phyloP scores from a whole-genome alignment of 1,284 basidiomycete species.

The Tylopilus orsonianus region DNA sequence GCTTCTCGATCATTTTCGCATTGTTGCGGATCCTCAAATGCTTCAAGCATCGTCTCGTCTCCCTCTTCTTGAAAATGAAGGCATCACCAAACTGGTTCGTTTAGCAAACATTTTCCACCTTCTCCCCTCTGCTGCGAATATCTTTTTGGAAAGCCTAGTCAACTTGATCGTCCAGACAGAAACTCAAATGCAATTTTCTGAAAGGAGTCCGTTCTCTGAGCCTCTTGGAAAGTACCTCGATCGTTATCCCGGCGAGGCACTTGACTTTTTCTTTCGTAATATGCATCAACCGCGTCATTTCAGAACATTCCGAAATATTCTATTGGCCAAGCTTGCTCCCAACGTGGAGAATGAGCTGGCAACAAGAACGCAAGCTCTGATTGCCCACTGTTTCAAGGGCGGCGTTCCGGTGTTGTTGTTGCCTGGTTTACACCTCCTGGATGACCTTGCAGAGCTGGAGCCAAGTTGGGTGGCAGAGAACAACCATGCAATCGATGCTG shows the following conservation, averaged over 20 bases:
- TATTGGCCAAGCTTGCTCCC: conserved; percentile 77
- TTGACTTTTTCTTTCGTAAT: conserved; percentile 83
- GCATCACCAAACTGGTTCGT: conserved; percentile 90
- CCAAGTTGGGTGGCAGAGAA: conserved; percentile 76
- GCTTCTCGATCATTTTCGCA: conserved; percentile 92
- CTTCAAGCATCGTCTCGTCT: conserved; percentile 77
- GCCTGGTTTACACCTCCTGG: conserved; percentile 74
- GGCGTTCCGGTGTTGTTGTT: conserved; percentile 55
- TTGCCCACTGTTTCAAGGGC: conserved; percentile 57
- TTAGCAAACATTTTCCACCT: conserved; percentile 98
- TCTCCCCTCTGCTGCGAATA: conserved; percentile 88
- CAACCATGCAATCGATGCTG: conserved; percentile 61
- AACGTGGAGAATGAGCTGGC: conserved; percentile 75
- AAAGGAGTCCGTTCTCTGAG: conserved; percentile 90
- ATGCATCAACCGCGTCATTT: conserved; percentile 75
- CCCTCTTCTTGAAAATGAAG: conserved; percentile 85
- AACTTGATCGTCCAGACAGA: conserved; percentile 94
- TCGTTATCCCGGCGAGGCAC: conserved; percentile 84
- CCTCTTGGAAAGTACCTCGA: conserved; percentile 91
- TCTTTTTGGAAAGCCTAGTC: conserved; percentile 87
- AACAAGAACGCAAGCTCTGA: conserved; percentile 62
- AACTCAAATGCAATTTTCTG: conserved; percentile 86
- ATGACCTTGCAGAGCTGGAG: conserved; percentile 70
- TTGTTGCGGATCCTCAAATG: conserved; percentile 84
- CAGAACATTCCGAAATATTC: conserved; percentile 78